A percentile compares a stretch with the other conserved stretches of the same genome.
These are phyloP conservation scores for Polytrichum formosum DNA, from an alignment of 225 moss, liverwort and hornwort genomes.

Conservation along the genomic window DNA sequence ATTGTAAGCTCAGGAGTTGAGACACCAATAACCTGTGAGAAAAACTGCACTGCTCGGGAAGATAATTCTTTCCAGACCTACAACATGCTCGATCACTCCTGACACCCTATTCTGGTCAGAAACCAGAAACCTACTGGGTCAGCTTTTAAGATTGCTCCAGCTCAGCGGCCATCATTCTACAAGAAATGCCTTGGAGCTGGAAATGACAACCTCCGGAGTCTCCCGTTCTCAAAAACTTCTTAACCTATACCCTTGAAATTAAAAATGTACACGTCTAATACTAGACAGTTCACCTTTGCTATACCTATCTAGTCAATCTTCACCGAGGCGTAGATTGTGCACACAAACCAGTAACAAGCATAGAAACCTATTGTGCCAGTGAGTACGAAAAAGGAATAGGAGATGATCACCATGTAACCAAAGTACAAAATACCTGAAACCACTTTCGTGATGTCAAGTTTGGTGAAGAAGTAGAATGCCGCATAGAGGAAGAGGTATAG, in stretches of 20 bases:
- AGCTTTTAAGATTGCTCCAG: not conserved
- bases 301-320: conserved; percentile 49
- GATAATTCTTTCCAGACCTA: not conserved
- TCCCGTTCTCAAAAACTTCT: conserved; percentile 15
- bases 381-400: conserved; percentile 67
- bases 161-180: not conserved
- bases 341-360: conserved; percentile 95
- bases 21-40: not conserved
- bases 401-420: conserved; percentile 91
- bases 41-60: not conserved
- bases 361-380: conserved; percentile 82
- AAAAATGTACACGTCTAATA: conserved; percentile 36
- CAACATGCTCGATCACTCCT: not conserved
- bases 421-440: conserved; percentile 65
- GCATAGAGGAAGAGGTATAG: conserved; percentile 65
- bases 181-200: conserved; percentile 36
- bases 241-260: conserved; percentile 24
- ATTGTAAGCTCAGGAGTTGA: too few species aligned
- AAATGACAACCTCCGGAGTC: conserved; percentile 14
- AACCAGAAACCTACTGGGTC: conserved; percentile 5
- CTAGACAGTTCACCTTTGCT: conserved; percentile 24
- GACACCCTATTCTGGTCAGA: not conserved
- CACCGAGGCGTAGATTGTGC: conserved; percentile 88
- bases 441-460: conserved; percentile 52
- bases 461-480: conserved; percentile 64